Evolutionary conservation across 1,284 basidiomycete genomes (phyloP).

Genomic region (Ganoderma meredithae): DNA sequence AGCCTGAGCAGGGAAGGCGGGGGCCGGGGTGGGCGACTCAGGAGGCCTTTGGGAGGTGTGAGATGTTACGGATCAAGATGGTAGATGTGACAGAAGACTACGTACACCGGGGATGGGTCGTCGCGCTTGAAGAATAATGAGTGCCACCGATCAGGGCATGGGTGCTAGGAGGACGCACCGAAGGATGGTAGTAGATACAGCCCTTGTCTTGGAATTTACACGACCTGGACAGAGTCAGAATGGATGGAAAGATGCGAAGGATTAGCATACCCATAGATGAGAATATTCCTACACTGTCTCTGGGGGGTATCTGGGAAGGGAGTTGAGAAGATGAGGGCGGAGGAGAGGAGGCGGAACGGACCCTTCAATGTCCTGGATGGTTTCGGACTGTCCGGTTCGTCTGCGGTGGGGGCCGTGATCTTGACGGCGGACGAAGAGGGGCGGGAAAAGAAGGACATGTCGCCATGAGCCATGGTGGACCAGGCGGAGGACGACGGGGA

Average conservation of each 20-base stretch:
- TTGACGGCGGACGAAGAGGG: conserved; percentile 63
- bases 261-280: conserved; percentile 81
- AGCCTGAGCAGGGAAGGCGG: conserved; percentile 52
- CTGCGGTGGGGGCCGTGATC: conserved; percentile 58
- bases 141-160: conserved; percentile 12
- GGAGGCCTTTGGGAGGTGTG: conserved; percentile 44
- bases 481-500: conserved; percentile 33
- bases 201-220: conserved; percentile 90
- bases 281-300: conserved; percentile 86
- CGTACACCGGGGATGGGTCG: conserved; percentile 40
- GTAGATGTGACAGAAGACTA: conserved; percentile 17
- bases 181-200: conserved; percentile 84
- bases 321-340: conserved; percentile 24
- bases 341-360: conserved; percentile 34
- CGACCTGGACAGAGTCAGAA: conserved; percentile 53
- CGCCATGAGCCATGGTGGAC: conserved; percentile 41
- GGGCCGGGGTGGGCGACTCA: conserved; percentile 52
- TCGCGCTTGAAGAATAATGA: conserved; percentile 37
- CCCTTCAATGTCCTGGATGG: conserved; percentile 48
- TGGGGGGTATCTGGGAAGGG: conserved; percentile 63
- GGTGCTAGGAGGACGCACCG: conserved; percentile 52
- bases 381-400: conserved; percentile 46
- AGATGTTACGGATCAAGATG: conserved; percentile 14
- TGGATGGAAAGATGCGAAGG: not conserved
- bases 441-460: conserved; percentile 52